phyloP scores from a whole-genome alignment of 139 green algal genomes.

The Chlamydomonas schloesseri region DNA sequence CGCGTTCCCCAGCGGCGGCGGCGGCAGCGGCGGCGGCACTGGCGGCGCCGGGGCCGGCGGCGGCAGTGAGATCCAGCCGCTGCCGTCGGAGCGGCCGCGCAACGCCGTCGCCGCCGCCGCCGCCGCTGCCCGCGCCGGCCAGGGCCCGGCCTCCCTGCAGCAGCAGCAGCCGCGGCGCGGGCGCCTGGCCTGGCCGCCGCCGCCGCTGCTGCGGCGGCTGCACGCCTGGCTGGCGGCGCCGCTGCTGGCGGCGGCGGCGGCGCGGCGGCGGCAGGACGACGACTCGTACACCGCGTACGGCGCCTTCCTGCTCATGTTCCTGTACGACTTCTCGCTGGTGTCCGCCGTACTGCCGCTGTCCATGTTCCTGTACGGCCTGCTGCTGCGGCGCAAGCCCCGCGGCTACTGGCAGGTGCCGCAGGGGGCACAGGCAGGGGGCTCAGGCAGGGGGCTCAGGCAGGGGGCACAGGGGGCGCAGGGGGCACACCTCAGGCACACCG shows the following conservation, averaged over 20 bases:
- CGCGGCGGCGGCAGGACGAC: conserved; percentile 29
- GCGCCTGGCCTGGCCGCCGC: conserved; percentile 18
- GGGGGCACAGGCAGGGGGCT: not conserved
- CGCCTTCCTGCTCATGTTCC: conserved; percentile 66
- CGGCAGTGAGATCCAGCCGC: not conserved
- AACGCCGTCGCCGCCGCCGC: not conserved
- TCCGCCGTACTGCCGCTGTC: conserved; percentile 56
- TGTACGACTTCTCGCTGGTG: conserved; percentile 67
- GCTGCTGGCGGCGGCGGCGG: not conserved
- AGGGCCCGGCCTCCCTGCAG: no score
- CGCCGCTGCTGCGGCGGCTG: not conserved
- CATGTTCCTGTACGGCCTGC: conserved; percentile 70
- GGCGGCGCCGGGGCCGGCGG: no score
- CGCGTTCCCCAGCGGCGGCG: no score
- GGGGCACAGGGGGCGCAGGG: no score
- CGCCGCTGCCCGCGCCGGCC: not conserved
- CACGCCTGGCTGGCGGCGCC: conserved; percentile 30
- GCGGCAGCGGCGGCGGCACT: no score
- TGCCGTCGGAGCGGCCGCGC: not conserved
- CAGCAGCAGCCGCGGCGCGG: not conserved
- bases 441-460: no score
- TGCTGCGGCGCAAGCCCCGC: conserved; percentile 49
- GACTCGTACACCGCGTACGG: conserved; percentile 66
- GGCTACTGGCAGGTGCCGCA: conserved; percentile 79
- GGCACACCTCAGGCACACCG: no score